phyloP scores from a whole-genome alignment of 192 early-diverging fungal genomes.

The Lunasporangiospora selenospora region DNA sequence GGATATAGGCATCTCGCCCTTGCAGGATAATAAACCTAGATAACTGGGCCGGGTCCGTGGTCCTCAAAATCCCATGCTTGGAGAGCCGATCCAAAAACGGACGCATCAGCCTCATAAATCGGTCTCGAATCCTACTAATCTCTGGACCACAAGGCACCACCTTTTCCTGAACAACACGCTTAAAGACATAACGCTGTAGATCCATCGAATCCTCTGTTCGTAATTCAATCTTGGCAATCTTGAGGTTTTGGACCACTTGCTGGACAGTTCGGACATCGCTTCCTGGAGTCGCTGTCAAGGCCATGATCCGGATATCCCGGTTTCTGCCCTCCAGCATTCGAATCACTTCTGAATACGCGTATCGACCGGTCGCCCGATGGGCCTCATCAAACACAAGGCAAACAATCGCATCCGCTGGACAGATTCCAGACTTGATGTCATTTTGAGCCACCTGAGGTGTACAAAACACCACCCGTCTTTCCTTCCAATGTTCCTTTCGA shows the following conservation, averaged over 20 bases:
- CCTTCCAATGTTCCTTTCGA: slow-evolving; percentile 65
- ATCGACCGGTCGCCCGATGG: slow-evolving; percentile 84
- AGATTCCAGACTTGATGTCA: slow-evolving; percentile 73
- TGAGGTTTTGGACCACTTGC: slow-evolving; percentile 75
- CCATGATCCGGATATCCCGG: slow-evolving; percentile 75
- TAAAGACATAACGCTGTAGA: slow-evolving; percentile 75
- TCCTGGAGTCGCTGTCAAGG: slow-evolving; percentile 89
- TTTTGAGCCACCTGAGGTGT: slow-evolving; percentile 92
- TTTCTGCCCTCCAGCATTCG: slow-evolving; percentile 56
- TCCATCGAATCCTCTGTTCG: slow-evolving; percentile 91
- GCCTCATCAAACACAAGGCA: slow-evolving; percentile 93
- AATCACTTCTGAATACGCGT: slow-evolving; percentile 83
- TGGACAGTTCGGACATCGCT: slow-evolving; percentile 73
- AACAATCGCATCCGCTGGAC: slow-evolving; percentile 68
- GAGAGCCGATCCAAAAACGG: slow-evolving; percentile 38
- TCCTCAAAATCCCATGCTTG: slow-evolving; percentile 23
- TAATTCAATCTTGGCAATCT: slow-evolving; percentile 81
- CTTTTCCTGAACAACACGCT: slow-evolving; percentile 68
- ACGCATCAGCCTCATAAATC: slow-evolving; percentile 32
- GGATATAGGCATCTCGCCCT: slow-evolving; percentile 15
- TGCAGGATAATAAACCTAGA: slow-evolving; percentile 53
- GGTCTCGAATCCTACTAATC: slow-evolving; percentile 26
- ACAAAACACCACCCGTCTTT: slow-evolving; percentile 80
- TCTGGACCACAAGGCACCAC: slow-evolving; percentile 66
- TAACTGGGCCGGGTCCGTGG: slow-evolving; percentile 39